Evolutionary conservation across 2,329 filamentous ascomycete genomes (phyloP).

Genomic region (Chaetomium globosum): DNA sequence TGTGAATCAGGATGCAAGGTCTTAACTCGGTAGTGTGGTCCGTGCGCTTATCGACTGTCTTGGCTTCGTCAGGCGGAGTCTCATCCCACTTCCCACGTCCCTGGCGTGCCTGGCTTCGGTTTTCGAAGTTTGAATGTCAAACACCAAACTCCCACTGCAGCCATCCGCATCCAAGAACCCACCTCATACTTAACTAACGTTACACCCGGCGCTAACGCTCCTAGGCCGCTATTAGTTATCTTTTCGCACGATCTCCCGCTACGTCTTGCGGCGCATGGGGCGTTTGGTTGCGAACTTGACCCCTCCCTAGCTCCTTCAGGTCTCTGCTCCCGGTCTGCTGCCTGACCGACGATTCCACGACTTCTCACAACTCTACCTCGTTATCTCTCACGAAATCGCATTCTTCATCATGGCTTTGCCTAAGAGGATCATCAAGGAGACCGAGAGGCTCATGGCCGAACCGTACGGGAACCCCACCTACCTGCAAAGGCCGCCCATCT

Average conservation of each 20-base stretch:
- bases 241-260: background rate
- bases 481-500: background rate
- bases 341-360: background rate
- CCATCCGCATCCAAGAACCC: background rate
- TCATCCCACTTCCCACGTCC: conserved; percentile 20
- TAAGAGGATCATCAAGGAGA: conserved; percentile 98
- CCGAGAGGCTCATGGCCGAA: conserved; percentile 92
- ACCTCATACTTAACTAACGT: background rate
- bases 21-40: background rate
- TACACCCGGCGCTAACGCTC: background rate
- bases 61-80: conserved; percentile 6
- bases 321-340: background rate
- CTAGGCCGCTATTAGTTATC: background rate
- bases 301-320: background rate
- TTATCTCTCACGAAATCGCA: background rate
- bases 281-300: background rate
- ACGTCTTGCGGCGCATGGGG: background rate
- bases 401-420: conserved; percentile 71
- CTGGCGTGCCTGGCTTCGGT: background rate
- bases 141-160: background rate
- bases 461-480: conserved; percentile 64
- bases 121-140: background rate
- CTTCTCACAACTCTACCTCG: background rate
- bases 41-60: conserved; percentile 31
- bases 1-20: background rate